Evolutionary conservation across 768 basidiomycete species (phyloP).

Genomic region (Mycena rebaudengoi): DNA sequence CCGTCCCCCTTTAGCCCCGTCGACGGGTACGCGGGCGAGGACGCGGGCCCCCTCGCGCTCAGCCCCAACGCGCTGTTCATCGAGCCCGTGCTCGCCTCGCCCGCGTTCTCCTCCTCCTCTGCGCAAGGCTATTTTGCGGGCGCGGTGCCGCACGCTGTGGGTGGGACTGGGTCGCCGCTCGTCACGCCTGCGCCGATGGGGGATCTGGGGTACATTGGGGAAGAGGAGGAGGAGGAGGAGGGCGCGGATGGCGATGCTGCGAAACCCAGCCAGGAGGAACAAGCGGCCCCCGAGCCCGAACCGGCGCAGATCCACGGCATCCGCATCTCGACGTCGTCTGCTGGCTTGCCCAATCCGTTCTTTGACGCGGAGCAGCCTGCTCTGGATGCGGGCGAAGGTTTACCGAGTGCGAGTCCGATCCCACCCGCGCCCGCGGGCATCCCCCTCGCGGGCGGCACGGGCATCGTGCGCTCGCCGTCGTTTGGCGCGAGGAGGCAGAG

Average conservation of each 20-base stretch:
- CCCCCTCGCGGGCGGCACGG: constrained; percentile 12
- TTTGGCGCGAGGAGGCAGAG: constrained; percentile 32
- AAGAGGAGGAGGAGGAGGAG: constrained; percentile 71
- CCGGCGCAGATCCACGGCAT: constrained; percentile 64
- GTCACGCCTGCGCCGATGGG: too few relatives aligned
- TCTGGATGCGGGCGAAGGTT: too few relatives aligned
- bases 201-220: constrained; percentile 68
- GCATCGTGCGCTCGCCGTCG: constrained; percentile 31
- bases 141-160: too few relatives aligned
- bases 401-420: too few relatives aligned
- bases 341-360: too few relatives aligned
- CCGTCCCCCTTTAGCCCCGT: too few relatives aligned
- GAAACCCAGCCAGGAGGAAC: constrained; percentile 8
- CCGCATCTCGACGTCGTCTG: constrained; percentile 59
- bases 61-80: constrained; percentile 38
- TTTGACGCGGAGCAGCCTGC: too few relatives aligned
- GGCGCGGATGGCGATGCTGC: constrained; percentile 26
- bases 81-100: constrained; percentile 60
- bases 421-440: constrained; percentile 31
- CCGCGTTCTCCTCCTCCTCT: too few relatives aligned
- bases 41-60: too few relatives aligned
- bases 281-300: constrained; percentile 21
- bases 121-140: too few relatives aligned
- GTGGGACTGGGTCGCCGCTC: too few relatives aligned
- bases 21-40: too few relatives aligned